A percentile compares a stretch with the other conserved stretches of the same genome.
phyloP scores from a whole-genome alignment of 768 basidiomycete species.

The Termitomyces sp. region DNA sequence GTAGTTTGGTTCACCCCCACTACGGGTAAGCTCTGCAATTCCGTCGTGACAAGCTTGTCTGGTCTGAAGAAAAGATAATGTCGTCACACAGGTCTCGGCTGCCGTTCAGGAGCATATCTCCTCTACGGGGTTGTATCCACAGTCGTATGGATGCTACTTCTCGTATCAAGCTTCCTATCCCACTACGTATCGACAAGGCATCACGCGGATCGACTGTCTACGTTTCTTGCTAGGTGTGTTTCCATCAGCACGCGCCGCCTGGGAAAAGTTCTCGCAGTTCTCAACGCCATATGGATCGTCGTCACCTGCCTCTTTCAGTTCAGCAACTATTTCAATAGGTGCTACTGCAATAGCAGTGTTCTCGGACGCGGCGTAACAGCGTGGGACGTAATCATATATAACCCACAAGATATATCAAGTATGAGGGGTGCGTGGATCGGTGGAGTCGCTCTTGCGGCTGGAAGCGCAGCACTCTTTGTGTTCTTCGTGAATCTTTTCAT shows the following conservation, averaged over 20 bases:
- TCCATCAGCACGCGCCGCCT: constrained; percentile 23
- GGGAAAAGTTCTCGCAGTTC: constrained; percentile 22
- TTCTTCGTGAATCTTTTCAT: constrained; percentile 21
- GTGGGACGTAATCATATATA: constrained; percentile 22
- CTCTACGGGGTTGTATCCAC: constrained; percentile 26
- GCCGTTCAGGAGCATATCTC: constrained; percentile 25
- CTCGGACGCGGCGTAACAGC: constrained; percentile 20
- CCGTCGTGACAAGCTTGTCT: background rate
- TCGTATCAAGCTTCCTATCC: constrained; percentile 23
- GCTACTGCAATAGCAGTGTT: constrained; percentile 31
- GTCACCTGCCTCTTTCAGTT: constrained; percentile 25
- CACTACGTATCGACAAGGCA: constrained; percentile 15
- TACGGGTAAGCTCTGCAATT: constrained; percentile 11
- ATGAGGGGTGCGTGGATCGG: constrained; percentile 31
- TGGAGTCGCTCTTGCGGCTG: constrained; percentile 23
- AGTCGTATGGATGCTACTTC: constrained; percentile 24
- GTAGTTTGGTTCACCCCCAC: constrained; percentile 22
- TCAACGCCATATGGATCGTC: constrained; percentile 27
- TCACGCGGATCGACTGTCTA: background rate
- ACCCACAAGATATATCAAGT: constrained; percentile 14
- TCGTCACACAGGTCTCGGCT: constrained; percentile 23
- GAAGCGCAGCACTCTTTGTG: constrained; percentile 18
- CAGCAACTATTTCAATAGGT: constrained; percentile 25
- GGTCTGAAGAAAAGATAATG: background rate
- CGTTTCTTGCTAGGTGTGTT: constrained; percentile 9